Conservation (phyloP, 495 filamentous ascomycete species). For the Penicillium turbatum region DNA sequence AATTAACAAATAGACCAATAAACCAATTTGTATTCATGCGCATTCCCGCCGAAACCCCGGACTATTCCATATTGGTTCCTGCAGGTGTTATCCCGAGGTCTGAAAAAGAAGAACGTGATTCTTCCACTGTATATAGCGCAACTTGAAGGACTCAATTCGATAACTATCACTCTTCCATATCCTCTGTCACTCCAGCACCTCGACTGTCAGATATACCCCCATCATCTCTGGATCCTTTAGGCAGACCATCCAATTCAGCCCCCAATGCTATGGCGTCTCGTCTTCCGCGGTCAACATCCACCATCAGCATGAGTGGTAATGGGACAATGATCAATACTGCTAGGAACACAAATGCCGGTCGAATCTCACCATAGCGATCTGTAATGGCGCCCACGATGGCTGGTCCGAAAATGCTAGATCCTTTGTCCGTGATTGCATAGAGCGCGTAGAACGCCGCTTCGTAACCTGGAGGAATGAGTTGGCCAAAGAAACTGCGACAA, state of each 20-base stretch:
- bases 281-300: constrained; percentile 87
- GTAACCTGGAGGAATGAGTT: constrained; percentile 87
- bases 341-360: constrained; percentile 90
- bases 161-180: no score
- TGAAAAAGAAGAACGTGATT: not conserved
- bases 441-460: constrained; percentile 96
- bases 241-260: constrained; percentile 52
- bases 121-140: not conserved
- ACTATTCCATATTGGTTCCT: not conserved
- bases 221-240: constrained; percentile 25
- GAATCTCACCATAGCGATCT: constrained; percentile 81
- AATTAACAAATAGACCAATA: not conserved
- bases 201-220: constrained; percentile 18
- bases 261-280: constrained; percentile 70
- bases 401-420: constrained; percentile 89
- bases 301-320: constrained; percentile 74
- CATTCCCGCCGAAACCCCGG: not conserved
- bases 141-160: no score
- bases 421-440: constrained; percentile 97
- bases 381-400: constrained; percentile 91
- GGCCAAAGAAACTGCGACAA: constrained; percentile 87
- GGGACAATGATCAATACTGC: constrained; percentile 78
- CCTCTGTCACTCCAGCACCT: not conserved
- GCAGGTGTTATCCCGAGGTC: not conserved
- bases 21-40: not conserved